Conservation (phyloP, 352 stramenopile species). For the Pythium aristosporum region DNA sequence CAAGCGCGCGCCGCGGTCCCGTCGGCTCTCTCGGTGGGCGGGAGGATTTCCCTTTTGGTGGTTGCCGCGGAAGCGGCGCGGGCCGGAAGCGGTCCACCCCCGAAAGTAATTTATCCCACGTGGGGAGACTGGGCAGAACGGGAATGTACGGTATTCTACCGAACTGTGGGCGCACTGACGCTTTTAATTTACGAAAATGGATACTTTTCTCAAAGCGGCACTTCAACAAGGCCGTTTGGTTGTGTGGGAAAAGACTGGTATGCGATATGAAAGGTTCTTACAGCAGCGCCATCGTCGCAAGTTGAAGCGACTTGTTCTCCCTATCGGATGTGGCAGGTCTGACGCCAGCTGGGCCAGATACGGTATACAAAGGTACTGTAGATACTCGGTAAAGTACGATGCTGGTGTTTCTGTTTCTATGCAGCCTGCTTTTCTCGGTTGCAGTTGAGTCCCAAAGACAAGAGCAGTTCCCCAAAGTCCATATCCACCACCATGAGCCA, state of each 20-base stretch:
- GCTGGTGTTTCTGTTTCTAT: slow-evolving; percentile 1
- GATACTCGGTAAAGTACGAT: slow-evolving; percentile 12
- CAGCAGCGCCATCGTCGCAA: background rate
- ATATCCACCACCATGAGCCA: slow-evolving; percentile 1
- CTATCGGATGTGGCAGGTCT: slow-evolving; percentile 20
- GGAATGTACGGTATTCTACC: slow-evolving; percentile 1
- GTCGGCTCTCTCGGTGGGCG: slow-evolving; percentile 1
- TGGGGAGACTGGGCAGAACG: background rate
- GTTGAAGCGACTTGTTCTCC: slow-evolving; percentile 26
- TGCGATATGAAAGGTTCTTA: slow-evolving; percentile 2
- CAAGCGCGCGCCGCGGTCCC: background rate
- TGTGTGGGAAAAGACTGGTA: background rate
- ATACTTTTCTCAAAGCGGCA: slow-evolving; percentile 17
- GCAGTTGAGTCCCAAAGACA: slow-evolving; percentile 1
- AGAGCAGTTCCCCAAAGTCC: background rate
- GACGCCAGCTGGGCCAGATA: background rate
- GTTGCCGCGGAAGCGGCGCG: slow-evolving; percentile 26
- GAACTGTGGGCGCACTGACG: background rate
- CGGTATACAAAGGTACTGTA: slow-evolving; percentile 6
- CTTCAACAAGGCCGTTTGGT: slow-evolving; percentile 27
- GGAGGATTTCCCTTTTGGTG: slow-evolving; percentile 9
- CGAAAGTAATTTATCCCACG: background rate
- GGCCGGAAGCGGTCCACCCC: background rate
- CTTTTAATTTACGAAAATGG: slow-evolving; percentile 8
- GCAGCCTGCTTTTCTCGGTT: background rate